Conservation (phyloP, 106 monocot species). For the Cymbidium sinense region DNA sequence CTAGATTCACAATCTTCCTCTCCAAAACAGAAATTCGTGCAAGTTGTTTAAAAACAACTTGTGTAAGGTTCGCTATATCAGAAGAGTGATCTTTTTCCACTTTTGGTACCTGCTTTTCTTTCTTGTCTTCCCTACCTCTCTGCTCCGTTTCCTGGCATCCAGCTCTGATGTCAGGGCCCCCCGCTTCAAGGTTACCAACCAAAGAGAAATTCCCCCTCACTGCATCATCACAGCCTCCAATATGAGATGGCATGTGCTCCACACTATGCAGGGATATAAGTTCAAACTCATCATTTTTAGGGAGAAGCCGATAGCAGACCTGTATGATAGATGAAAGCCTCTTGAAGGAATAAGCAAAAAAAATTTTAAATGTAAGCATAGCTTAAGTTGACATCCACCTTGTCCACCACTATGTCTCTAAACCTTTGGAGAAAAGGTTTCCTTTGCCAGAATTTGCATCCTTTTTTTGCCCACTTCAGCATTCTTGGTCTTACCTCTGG, state of each 20-base stretch:
- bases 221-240: neutral
- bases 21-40: neutral
- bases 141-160: neutral
- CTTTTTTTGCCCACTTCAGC: conserved; percentile 3
- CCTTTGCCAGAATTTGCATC: conserved; percentile 1
- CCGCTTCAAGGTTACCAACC: neutral
- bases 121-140: neutral
- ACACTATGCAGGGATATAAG: neutral
- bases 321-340: neutral
- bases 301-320: neutral
- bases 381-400: neutral
- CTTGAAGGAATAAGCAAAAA: neutral
- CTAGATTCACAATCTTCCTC: conserved; percentile 3
- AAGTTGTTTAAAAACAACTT: neutral
- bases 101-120: neutral
- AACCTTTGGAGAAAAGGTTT: neutral
- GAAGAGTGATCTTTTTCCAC: neutral
- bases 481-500: neutral
- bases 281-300: conserved; percentile 1
- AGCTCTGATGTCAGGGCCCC: neutral
- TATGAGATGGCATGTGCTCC: neutral
- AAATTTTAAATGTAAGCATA: neutral
- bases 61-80: neutral
- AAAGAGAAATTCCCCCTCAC: neutral
- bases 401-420: conserved; percentile 1